Conservation (phyloP, 2,329 filamentous ascomycete genomes). For the Pseudonectria foliicola region DNA sequence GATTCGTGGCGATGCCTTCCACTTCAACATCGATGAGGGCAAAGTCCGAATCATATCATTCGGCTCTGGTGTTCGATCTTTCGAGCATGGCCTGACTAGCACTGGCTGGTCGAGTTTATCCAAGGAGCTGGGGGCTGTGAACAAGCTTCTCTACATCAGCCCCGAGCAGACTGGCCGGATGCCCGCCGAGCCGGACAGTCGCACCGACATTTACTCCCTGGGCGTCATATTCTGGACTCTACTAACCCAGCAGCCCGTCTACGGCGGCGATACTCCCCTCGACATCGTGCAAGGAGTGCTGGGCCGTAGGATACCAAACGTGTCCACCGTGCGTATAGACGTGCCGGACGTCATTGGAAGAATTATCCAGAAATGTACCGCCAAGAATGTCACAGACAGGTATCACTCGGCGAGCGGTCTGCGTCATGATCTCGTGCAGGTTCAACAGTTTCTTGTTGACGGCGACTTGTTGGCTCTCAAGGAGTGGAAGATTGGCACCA, state of each 20-base stretch:
- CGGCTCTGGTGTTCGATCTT: conserved; percentile 78
- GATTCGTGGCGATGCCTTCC: conserved; percentile 83
- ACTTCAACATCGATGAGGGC: conserved; percentile 66
- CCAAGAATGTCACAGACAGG: conserved; percentile 78
- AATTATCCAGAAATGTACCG: conserved; percentile 87
- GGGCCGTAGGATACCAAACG: conserved; percentile 66
- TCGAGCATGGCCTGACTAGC: conserved; percentile 81
- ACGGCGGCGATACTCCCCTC: conserved; percentile 70
- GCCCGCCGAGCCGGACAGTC: conserved; percentile 82
- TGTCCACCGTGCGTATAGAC: conserved; percentile 72
- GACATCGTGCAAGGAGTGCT: conserved; percentile 90
- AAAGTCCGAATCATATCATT: conserved; percentile 76
- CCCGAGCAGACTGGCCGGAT: conserved; percentile 92
- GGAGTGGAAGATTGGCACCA: conserved; percentile 69
- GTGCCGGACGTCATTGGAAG: conserved; percentile 74
- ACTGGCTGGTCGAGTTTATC: conserved; percentile 81
- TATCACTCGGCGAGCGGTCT: conserved; percentile 87
- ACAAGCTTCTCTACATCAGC: conserved; percentile 86
- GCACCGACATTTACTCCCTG: conserved; percentile 90
- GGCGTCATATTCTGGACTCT: conserved; percentile 86
- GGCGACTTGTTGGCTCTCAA: conserved; percentile 66
- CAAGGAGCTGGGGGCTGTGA: conserved; percentile 76
- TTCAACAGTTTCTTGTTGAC: conserved; percentile 67
- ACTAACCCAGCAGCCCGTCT: conserved; percentile 71
- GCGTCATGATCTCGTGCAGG: conserved; percentile 68